A percentile compares a stretch with the other conserved stretches of the same genome.
These are phyloP conservation scores for Artemisia annua DNA, from an alignment of 129 eudicot species.

Conservation along the genomic window DNA sequence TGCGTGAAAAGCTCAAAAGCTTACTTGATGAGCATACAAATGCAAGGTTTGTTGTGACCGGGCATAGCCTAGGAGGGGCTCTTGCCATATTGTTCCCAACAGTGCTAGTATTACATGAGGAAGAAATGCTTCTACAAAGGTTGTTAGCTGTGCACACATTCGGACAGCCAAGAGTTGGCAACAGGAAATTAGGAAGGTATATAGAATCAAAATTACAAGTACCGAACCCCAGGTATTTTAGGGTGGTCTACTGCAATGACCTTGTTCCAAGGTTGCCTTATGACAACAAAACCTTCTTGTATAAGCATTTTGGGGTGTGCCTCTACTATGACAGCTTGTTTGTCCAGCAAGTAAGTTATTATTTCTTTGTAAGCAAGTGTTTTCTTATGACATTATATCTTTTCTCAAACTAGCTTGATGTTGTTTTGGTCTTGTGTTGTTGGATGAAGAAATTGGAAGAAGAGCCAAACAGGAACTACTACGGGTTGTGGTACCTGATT, in stretches of 20 bases:
- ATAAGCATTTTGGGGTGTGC: constrained; percentile 89
- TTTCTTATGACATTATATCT: background rate
- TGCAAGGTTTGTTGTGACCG: constrained; percentile 78
- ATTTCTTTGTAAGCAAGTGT: background rate
- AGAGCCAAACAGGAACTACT: constrained; percentile 82
- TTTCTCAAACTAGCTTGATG: background rate
- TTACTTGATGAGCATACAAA: constrained; percentile 63
- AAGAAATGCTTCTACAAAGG: constrained; percentile 53
- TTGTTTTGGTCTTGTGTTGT: background rate
- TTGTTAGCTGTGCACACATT: constrained; percentile 78
- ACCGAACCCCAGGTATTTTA: constrained; percentile 60
- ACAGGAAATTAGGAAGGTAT: constrained; percentile 56
- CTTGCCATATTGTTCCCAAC: constrained; percentile 78
- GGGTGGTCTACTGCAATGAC: constrained; percentile 88
- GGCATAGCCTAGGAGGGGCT: constrained; percentile 97
- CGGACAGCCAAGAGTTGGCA: constrained; percentile 90
- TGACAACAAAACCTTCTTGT: constrained; percentile 83
- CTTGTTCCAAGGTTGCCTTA: constrained; percentile 91
- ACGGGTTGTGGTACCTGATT: constrained; percentile 56
- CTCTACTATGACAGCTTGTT: constrained; percentile 78
- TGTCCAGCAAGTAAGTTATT: constrained; percentile 44
- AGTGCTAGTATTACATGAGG: constrained; percentile 64
- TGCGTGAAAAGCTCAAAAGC: constrained; percentile 49
- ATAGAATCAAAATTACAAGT: constrained; percentile 63
- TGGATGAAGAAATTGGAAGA: constrained; percentile 62